Evolutionary conservation across 495 filamentous ascomycete species (phyloP), one percentile per base, ranked within the genome.

Genomic region (Hypoxylon perforatum): DNA sequence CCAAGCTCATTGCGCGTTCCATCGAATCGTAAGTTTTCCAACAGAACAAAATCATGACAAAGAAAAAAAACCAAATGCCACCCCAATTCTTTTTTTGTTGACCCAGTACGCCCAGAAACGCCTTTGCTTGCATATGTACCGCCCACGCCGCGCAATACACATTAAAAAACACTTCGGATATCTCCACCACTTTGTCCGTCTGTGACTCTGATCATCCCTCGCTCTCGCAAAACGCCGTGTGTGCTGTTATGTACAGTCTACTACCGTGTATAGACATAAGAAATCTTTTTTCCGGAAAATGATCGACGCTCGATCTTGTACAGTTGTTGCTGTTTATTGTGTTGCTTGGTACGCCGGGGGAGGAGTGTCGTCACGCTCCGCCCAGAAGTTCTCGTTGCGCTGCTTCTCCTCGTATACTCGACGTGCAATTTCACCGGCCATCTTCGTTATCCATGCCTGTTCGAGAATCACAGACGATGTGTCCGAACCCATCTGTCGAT

Each of bases 341-440:
- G 71, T 77, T 28, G 81, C 71, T 63, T 85, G 81, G 71, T 90
- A 90, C 52, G 88, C 88, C 9, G 88, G 88, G 23, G 88, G 87
- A 1, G 87, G 88, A 7, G 76, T 72, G n/a, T 87, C 84, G 38
- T 87, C 82, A 35, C 72, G 75, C 53, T 80, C 85, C 23, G 76
- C 80, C 78, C 76, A 82, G 22, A 80, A 78, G 17, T 73, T 71
- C 45, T 75, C 64, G 58, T 81, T 80, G 59, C 82, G 80, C 67
- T 78, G 75, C 72, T 84, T 78, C 72, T 84, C 81, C 49, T 96
- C 91, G 57, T 93, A 88, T 63, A 94, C 90, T 23, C 91, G 90
- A 66, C 90, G 85, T 39, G 92, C 92, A 45, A 97, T 93, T 77
- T 99, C 94, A 45, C 86, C 86, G 5, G 94, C 94, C 77, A 99